These are phyloP conservation scores for Tagetes patula DNA, from an alignment of 129 eudicot genomes.

Conservation along the genomic window DNA sequence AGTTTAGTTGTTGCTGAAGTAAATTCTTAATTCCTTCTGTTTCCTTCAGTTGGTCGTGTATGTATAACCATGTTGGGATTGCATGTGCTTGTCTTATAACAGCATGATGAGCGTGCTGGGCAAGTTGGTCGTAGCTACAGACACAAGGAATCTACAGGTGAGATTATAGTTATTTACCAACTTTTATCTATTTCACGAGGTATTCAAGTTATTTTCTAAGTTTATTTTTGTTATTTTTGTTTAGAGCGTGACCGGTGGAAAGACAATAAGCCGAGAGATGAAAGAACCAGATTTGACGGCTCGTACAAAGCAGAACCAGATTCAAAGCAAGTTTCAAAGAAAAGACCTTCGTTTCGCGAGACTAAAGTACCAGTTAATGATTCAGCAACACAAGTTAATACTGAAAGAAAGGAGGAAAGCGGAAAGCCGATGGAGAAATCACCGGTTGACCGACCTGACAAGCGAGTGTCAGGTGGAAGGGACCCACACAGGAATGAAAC, in stretches of 20 bases:
- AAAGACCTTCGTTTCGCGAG: conserved; percentile 75
- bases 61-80: conserved; percentile 77
- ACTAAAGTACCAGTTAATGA: conserved; percentile 54
- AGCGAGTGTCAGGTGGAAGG: conserved; percentile 41
- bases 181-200: background rate
- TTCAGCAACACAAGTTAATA: conserved; percentile 29
- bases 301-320: conserved; percentile 42
- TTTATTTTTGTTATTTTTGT: conserved; percentile 2
- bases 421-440: conserved; percentile 36
- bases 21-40: conserved; percentile 44
- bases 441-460: conserved; percentile 36
- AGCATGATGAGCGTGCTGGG: conserved; percentile 89
- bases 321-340: conserved; percentile 41
- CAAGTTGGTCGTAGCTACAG: conserved; percentile 66
- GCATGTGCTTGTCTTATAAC: conserved; percentile 85
- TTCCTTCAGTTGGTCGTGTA: conserved; percentile 50
- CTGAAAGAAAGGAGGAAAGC: conserved; percentile 47
- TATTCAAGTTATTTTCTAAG: background rate
- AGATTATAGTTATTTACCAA: conserved; percentile 20
- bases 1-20: conserved; percentile 39
- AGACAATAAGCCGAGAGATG: conserved; percentile 42
- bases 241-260: conserved; percentile 79
- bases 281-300: conserved; percentile 48
- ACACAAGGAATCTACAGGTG: conserved; percentile 60
- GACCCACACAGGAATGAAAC: conserved; percentile 34